Conservation (phyloP, 139 green algal species). For the Diplosphaera chodatii region DNA sequence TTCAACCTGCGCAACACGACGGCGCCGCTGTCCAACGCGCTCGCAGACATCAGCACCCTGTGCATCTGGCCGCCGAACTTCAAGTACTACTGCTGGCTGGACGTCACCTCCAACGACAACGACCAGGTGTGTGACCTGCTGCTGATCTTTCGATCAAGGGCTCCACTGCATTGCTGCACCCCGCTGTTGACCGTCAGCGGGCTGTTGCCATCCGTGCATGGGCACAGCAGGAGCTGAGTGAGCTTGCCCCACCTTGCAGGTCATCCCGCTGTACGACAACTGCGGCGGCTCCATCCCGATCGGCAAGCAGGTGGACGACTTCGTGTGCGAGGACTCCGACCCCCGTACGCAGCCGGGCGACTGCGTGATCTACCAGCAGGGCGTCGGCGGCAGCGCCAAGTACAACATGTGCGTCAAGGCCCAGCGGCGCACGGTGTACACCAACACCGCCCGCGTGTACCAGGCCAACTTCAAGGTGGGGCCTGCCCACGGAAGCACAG, state of each 20-base stretch:
- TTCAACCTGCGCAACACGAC: background rate
- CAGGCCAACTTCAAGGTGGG: background rate
- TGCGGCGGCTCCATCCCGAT: background rate
- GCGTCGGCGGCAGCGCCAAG: background rate
- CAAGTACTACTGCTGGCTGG: conserved; percentile 1
- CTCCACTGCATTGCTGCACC: too few species aligned
- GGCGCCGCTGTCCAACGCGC: too few species aligned
- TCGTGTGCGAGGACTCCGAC: background rate
- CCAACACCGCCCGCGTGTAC: background rate
- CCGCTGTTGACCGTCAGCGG: too few species aligned
- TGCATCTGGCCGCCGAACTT: conserved; percentile 1
- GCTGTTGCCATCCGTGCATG: background rate
- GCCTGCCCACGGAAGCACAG: too few species aligned
- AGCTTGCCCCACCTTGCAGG: too few species aligned
- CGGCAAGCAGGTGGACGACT: background rate
- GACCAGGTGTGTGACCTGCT: background rate
- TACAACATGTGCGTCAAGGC: background rate
- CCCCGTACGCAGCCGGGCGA: background rate
- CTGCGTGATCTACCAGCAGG: background rate
- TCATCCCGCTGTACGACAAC: background rate
- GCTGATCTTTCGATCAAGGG: too few species aligned
- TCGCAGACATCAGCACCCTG: background rate
- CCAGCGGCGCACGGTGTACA: background rate
- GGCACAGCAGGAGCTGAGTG: too few species aligned
- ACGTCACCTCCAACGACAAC: background rate